Evolutionary conservation across 2,329 filamentous ascomycete genomes (phyloP).

Genomic region (Clarireedia hainanense): DNA sequence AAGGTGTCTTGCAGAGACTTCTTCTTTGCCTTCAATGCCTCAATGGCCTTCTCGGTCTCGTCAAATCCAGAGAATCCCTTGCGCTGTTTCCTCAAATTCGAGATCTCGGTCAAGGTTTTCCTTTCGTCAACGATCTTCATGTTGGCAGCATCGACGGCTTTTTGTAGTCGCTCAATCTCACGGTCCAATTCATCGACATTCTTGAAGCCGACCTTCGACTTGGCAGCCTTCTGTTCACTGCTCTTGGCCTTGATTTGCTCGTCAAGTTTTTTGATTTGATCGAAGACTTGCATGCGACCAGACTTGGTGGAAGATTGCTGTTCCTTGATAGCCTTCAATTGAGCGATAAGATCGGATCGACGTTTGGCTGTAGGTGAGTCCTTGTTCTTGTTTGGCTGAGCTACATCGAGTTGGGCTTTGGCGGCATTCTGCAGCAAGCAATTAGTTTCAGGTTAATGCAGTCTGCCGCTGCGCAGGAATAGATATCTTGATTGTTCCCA

Average conservation of each 20-base stretch:
- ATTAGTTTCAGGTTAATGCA: slow-evolving; percentile 15
- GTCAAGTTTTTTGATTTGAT: slow-evolving; percentile 89
- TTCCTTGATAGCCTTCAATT: slow-evolving; percentile 76
- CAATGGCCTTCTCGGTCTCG: slow-evolving; percentile 78
- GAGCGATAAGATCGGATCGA: slow-evolving; percentile 74
- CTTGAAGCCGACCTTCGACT: slow-evolving; percentile 77
- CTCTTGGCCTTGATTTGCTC: slow-evolving; percentile 80
- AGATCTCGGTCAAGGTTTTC: slow-evolving; percentile 81
- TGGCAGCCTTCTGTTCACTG: slow-evolving; percentile 77
- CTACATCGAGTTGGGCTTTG: slow-evolving; percentile 81
- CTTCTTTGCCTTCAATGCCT: slow-evolving; percentile 79
- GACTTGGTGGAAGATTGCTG: slow-evolving; percentile 86
- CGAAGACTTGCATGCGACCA: slow-evolving; percentile 66
- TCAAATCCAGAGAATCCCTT: slow-evolving; percentile 88
- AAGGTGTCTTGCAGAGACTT: slow-evolving; percentile 81
- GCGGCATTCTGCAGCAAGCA: slow-evolving; percentile 61
- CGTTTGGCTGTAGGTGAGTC: slow-evolving; percentile 74
- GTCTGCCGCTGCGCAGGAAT: slow-evolving; percentile 1
- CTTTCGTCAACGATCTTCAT: slow-evolving; percentile 98
- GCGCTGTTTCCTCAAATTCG: slow-evolving; percentile 74
- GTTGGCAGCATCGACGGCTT: slow-evolving; percentile 77
- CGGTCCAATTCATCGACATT: slow-evolving; percentile 78
- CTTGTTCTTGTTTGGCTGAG: slow-evolving; percentile 68
- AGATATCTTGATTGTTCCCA: neutral
- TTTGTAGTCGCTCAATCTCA: slow-evolving; percentile 73